Conservation (phyloP, 148 eudicot species). For the Amaranthus hypochondriacus region DNA sequence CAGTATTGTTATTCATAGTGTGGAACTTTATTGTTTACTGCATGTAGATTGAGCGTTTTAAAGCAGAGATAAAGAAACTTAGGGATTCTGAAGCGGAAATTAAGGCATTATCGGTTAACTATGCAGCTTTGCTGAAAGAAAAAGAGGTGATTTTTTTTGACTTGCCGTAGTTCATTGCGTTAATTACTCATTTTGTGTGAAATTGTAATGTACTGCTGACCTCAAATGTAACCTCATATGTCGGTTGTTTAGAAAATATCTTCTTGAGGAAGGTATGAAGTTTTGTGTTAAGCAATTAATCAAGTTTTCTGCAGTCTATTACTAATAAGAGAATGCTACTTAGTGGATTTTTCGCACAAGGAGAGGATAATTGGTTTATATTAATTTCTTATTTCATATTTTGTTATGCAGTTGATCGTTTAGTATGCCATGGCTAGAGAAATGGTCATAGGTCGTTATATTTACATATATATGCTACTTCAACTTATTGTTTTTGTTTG, state of each 20-base stretch:
- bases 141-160: slow-evolving; percentile 59
- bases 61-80: slow-evolving; percentile 77
- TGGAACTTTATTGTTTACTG: background rate
- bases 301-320: too few relatives aligned
- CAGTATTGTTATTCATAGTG: background rate
- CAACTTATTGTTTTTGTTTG: too few relatives aligned
- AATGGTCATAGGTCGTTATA: background rate
- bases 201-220: background rate
- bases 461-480: background rate
- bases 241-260: background rate
- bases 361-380: background rate
- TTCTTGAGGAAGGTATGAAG: background rate
- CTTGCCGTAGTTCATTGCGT: background rate
- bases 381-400: background rate
- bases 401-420: background rate
- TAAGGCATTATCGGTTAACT: slow-evolving; percentile 89
- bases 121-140: slow-evolving; percentile 90
- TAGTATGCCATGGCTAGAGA: background rate
- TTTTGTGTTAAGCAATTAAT: background rate
- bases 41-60: slow-evolving; percentile 64
- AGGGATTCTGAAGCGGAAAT: slow-evolving; percentile 83
- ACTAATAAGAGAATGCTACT: background rate
- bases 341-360: background rate
- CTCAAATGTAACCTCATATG: too few relatives aligned
- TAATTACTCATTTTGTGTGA: background rate